A percentile compares a stretch with the other conserved stretches of the same genome.
Evolutionary conservation across 2,329 filamentous ascomycete genomes (phyloP).

Genomic region (Cordyceps fumosorosea): DNA sequence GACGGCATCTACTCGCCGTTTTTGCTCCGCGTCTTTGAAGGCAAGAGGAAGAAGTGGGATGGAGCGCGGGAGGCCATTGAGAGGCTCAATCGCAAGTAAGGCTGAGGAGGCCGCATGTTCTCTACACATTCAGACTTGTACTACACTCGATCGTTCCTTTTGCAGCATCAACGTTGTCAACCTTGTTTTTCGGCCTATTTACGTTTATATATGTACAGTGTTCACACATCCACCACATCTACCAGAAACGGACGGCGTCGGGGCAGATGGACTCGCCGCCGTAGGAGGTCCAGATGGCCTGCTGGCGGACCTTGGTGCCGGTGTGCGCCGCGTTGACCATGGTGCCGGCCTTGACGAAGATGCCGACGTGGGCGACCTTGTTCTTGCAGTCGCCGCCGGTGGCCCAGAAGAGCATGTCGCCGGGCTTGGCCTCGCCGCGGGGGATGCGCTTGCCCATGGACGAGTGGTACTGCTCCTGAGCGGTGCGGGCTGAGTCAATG

Average conservation of each 20-base stretch:
- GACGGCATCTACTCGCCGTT: slow-evolving; percentile 35
- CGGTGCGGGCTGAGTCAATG: slow-evolving; percentile 12
- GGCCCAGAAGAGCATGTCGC: slow-evolving; percentile 18
- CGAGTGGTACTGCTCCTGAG: slow-evolving; percentile 16
- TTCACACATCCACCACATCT: not conserved
- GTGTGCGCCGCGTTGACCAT: slow-evolving; percentile 18
- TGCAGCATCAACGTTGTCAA: not conserved
- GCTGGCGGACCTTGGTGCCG: slow-evolving; percentile 16
- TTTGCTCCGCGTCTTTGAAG: slow-evolving; percentile 35
- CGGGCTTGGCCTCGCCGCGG: slow-evolving; percentile 14
- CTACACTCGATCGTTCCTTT: not conserved
- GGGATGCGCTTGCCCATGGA: slow-evolving; percentile 17
- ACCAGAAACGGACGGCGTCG: slow-evolving; percentile 18
- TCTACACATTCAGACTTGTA: not conserved
- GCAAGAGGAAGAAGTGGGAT: slow-evolving; percentile 33
- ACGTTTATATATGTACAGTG: not conserved
- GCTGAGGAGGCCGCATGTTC: not conserved
- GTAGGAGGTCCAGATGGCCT: slow-evolving; percentile 17
- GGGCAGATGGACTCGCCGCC: slow-evolving; percentile 17
- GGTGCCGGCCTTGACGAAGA: slow-evolving; percentile 14
- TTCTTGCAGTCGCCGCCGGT: slow-evolving; percentile 16
- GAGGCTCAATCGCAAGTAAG: slow-evolving; percentile 19
- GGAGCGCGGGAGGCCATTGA: slow-evolving; percentile 31
- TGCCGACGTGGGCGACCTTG: slow-evolving; percentile 16
- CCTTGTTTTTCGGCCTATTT: not conserved